phyloP scores from a whole-genome alignment of 352 stramenopile species.

The Pythium scleroteichum region DNA sequence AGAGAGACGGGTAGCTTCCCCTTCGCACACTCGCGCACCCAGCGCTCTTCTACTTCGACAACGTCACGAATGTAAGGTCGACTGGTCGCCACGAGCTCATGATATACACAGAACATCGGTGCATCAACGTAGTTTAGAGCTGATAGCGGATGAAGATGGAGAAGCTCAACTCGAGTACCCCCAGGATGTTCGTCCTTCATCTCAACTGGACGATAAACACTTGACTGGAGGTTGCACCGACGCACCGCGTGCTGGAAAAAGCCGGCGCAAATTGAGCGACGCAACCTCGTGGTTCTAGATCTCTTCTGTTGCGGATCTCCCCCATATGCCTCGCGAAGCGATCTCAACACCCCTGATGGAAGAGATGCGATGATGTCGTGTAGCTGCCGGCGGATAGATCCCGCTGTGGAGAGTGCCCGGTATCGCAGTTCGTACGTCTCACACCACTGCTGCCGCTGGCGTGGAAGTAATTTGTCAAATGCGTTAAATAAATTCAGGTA shows the following conservation, averaged over 20 bases:
- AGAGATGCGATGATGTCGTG: conserved; percentile 52
- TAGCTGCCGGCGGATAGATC: conserved; percentile 56
- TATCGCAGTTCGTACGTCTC: conserved; percentile 44
- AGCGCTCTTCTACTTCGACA: conserved; percentile 47
- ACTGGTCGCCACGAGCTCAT: conserved; percentile 74
- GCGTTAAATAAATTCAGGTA: conserved; percentile 46
- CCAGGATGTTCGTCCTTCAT: background rate
- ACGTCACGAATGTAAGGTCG: conserved; percentile 68
- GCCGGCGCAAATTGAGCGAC: conserved; percentile 42
- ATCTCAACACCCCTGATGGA: conserved; percentile 33
- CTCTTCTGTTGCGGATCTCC: background rate
- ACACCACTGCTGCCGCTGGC: conserved; percentile 52
- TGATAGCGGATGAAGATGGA: conserved; percentile 73
- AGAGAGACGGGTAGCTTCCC: conserved; percentile 33
- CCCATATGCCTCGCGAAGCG: conserved; percentile 6
- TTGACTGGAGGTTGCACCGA: conserved; percentile 57
- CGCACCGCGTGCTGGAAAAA: conserved; percentile 70
- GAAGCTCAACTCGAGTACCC: conserved; percentile 36
- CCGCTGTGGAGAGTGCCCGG: conserved; percentile 56
- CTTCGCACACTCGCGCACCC: conserved; percentile 48
- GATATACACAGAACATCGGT: conserved; percentile 64
- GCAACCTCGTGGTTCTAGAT: conserved; percentile 22
- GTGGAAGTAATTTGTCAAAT: conserved; percentile 32
- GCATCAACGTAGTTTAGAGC: conserved; percentile 43
- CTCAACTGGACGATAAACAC: conserved; percentile 47